Conservation (phyloP, 352 stramenopile species). For the Phytophthora parvispora region DNA sequence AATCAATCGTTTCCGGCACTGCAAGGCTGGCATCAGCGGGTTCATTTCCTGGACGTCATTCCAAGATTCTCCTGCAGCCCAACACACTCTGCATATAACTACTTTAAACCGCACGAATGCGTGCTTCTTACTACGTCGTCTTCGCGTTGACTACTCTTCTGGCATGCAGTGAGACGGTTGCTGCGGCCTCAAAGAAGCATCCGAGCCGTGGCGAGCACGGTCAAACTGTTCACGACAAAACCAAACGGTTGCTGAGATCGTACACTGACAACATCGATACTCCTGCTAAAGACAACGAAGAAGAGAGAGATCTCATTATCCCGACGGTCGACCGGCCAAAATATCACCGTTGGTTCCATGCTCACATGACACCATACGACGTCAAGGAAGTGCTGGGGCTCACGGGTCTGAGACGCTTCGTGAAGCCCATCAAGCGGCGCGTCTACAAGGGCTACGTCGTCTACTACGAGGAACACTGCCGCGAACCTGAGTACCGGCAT, state of each 20-base stretch:
- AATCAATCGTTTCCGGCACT: too few species aligned
- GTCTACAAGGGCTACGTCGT: constrained; percentile 25
- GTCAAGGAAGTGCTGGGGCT: constrained; percentile 13
- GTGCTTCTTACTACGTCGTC: constrained; percentile 2
- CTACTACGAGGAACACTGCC: constrained; percentile 18
- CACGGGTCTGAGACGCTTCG: background rate
- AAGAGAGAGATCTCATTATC: constrained; percentile 18
- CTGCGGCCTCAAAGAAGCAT: background rate
- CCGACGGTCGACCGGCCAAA: constrained; percentile 1
- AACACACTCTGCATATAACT: background rate
- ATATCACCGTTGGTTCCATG: constrained; percentile 11
- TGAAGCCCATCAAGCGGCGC: constrained; percentile 17
- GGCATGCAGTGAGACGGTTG: background rate
- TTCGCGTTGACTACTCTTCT: constrained; percentile 10
- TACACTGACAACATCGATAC: background rate
- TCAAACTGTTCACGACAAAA: background rate
- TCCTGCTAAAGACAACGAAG: background rate
- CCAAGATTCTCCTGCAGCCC: background rate
- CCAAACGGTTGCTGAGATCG: constrained; percentile 2
- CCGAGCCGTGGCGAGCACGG: background rate
- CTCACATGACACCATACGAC: constrained; percentile 9
- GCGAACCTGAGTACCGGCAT: constrained; percentile 3
- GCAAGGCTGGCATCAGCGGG: too few species aligned
- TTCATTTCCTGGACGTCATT: background rate
- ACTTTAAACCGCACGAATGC: constrained; percentile 12